Evolutionary conservation across 805 yeast species (phyloP), one percentile per base, ranked within the genome.

Genomic region (Wickerhamiella cacticola): DNA sequence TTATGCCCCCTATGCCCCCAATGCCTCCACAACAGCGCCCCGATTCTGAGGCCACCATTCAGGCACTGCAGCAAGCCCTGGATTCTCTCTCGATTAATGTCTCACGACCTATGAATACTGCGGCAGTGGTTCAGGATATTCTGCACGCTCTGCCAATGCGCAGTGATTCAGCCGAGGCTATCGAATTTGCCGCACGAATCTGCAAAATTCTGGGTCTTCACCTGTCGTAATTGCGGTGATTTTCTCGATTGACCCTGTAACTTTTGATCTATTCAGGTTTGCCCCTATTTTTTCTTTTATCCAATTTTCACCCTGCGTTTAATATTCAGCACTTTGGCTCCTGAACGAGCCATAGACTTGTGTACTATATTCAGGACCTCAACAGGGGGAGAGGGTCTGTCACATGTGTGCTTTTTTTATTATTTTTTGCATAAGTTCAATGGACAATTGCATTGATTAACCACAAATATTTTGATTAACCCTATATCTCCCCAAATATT

Each of bases 121-220:
- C 33, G 18, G 31, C 38, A 24, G 46, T 31, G 10, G 21, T 43
- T 22, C 46, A 33, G 16, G 46, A 43, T 25, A 35, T 43, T 15
- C 22, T 43, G 23, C 23, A 33, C 12, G 40, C 24, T 6, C 25
- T 43, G 29, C 46, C 46, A 3, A 23, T 25, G 31, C 38, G 46
- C 4, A 29, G 39, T 33, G 46, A 43, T n/a, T n/a, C 39, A 9
- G 19, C 39, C 7, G 46, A 43, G 26, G 23, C 38, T 16, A 9
- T 43, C 5, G 46, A 43, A 40, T 43, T 43, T 33, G 46, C 46
- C 9, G 35, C 46, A 12, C 46, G 46, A 22, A 26, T 43, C 12
- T 43, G 46, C 25, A 35, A 35, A 12, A 43, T 43, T 16, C 24
- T 43, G 24, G 33, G 39, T 23, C 28, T 43, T 2, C 46, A 43